phyloP scores from a whole-genome alignment of 2,329 filamentous ascomycete species.

The Aureobasidium sp. region DNA sequence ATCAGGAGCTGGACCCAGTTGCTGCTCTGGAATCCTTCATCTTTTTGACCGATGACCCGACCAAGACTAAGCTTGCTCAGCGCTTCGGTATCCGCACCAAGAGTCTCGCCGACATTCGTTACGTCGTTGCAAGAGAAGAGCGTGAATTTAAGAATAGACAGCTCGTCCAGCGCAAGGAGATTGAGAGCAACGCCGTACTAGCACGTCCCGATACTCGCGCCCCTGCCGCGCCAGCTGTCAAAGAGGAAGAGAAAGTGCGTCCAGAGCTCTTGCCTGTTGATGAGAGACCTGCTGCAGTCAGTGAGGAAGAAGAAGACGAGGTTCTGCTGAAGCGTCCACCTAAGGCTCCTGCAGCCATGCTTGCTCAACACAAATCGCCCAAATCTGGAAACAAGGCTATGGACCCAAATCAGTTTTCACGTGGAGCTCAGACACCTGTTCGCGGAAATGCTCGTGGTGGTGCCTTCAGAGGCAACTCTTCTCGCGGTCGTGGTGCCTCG shows the following conservation, averaged over 20 bases:
- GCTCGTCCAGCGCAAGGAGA: slow-evolving; percentile 22
- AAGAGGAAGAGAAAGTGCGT: not conserved
- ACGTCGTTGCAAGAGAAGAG: slow-evolving; percentile 43
- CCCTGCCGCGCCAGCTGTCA: not conserved
- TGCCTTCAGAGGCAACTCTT: slow-evolving; percentile 20
- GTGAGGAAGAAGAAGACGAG: slow-evolving; percentile 19
- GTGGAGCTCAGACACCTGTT: slow-evolving; percentile 24
- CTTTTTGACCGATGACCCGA: slow-evolving; percentile 43
- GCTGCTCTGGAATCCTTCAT: slow-evolving; percentile 45
- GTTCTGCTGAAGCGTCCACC: slow-evolving; percentile 25
- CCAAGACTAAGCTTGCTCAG: slow-evolving; percentile 39
- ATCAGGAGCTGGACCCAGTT: slow-evolving; percentile 42
- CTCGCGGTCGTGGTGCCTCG: slow-evolving; percentile 18
- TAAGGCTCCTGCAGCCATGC: slow-evolving; percentile 27
- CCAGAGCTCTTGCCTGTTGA: slow-evolving; percentile 17
- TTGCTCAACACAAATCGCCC: slow-evolving; percentile 21
- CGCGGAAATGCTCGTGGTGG: slow-evolving; percentile 22
- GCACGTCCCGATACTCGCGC: not conserved
- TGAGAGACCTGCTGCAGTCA: slow-evolving; percentile 1
- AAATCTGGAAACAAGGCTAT: slow-evolving; percentile 25
- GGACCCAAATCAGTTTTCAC: slow-evolving; percentile 44
- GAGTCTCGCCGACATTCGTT: slow-evolving; percentile 43
- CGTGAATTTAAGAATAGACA: slow-evolving; percentile 37
- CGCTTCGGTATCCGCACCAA: slow-evolving; percentile 45
- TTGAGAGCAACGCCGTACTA: slow-evolving; percentile 1